Evolutionary conservation across 805 yeast species (phyloP).

Genomic region (Cyberlindnera nakhonratchasimensis): DNA sequence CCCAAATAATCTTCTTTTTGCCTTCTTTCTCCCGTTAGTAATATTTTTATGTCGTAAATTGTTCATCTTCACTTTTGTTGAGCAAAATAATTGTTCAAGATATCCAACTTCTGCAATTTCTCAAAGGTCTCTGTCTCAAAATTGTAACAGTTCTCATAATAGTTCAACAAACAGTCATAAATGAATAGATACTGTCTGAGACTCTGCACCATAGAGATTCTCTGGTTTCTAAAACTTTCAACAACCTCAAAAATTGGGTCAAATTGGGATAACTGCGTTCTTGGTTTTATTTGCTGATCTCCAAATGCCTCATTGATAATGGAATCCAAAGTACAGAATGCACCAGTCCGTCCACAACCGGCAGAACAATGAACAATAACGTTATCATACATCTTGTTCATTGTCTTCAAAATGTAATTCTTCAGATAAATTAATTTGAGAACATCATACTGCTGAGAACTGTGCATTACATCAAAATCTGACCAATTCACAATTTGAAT

Average conservation of each 20-base stretch:
- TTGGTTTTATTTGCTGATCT: background rate
- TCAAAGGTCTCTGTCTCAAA: slow-evolving; percentile 9
- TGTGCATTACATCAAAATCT: slow-evolving; percentile 64
- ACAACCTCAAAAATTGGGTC: slow-evolving; percentile 52
- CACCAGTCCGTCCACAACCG: slow-evolving; percentile 96
- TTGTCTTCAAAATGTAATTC: slow-evolving; percentile 36
- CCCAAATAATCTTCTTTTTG: too few relatives aligned
- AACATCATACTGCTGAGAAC: slow-evolving; percentile 47
- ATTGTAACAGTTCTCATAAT: slow-evolving; percentile 18
- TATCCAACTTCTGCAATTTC: slow-evolving; percentile 15
- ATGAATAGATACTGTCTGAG: slow-evolving; percentile 71
- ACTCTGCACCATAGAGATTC: slow-evolving; percentile 83
- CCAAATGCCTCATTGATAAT: slow-evolving; percentile 37
- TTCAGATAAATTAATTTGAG: slow-evolving; percentile 50
- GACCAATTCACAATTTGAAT: slow-evolving; percentile 81
- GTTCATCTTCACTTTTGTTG: background rate
- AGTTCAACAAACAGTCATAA: slow-evolving; percentile 52
- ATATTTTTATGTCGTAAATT: background rate
- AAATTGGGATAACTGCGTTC: slow-evolving; percentile 39
- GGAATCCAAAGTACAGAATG: slow-evolving; percentile 71
- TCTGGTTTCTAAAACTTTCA: slow-evolving; percentile 63
- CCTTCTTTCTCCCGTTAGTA: background rate
- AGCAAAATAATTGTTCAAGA: slow-evolving; percentile 17
- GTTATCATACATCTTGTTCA: slow-evolving; percentile 22
- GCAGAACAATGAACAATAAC: slow-evolving; percentile 89